A percentile compares a stretch with the other conserved stretches of the same genome.
Evolutionary conservation across 2,329 filamentous ascomycete species (phyloP).

Genomic region (Scedosporium apiospermum): DNA sequence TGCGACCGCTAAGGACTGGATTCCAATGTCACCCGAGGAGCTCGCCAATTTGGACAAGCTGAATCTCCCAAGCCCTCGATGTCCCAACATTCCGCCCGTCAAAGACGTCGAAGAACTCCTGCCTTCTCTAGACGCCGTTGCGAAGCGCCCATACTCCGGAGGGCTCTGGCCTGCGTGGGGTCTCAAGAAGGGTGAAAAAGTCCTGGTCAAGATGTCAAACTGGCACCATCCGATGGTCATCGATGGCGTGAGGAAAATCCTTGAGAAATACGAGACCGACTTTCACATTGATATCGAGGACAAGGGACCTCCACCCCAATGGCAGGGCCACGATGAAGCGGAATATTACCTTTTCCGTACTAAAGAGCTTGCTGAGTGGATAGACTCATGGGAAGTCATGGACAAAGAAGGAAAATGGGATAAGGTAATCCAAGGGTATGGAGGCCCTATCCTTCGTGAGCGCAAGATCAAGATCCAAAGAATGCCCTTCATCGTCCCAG

Average conservation of each 20-base stretch:
- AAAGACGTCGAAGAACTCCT: neutral
- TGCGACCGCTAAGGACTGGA: neutral
- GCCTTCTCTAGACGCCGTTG: neutral
- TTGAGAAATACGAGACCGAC: constrained; percentile 1
- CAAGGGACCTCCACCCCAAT: neutral
- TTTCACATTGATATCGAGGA: constrained; percentile 2
- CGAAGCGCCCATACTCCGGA: neutral
- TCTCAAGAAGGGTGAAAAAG: constrained; percentile 2
- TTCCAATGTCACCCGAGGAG: neutral
- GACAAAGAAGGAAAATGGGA: constrained; percentile 4
- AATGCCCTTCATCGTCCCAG: constrained; percentile 5
- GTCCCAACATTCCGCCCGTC: neutral
- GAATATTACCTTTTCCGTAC: constrained; percentile 3
- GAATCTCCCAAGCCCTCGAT: neutral
- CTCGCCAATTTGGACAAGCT: neutral
- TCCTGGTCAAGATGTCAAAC: constrained; percentile 3
- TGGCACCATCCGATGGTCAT: constrained; percentile 4
- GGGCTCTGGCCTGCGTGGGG: constrained; percentile 3
- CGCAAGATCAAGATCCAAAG: constrained; percentile 6
- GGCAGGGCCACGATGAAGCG: constrained; percentile 4
- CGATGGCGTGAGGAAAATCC: neutral
- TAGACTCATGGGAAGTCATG: constrained; percentile 6
- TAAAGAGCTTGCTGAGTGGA: constrained; percentile 4
- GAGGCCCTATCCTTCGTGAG: constrained; percentile 1
- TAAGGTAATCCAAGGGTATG: constrained; percentile 3